Evolutionary conservation across 176 grass and related monocot species (phyloP), one percentile per base, ranked within the genome.

Genomic region (Hsuehochloa calcarea): DNA sequence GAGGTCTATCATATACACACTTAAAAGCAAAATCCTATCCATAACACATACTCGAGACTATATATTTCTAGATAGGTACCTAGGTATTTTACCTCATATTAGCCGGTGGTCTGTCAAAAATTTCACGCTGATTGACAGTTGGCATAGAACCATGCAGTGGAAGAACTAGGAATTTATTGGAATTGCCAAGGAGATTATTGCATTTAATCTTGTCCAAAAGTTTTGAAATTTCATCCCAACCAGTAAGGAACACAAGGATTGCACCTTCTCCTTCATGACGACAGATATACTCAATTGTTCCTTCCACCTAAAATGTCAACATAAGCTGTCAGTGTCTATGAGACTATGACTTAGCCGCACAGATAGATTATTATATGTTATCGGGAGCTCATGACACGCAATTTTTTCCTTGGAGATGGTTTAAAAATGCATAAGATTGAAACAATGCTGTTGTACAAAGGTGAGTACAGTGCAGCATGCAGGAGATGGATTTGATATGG

Each of bases 141-240:
- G 96, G 93, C 96, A 98, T 98, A 46, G 96, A 98, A 82, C 96
- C 91, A 74, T 98, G 96, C 70, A 98, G 88, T 29, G 96, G 96
- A 87, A 98, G 87, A 89, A 90, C 85, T 74, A 95, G 75, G 85
- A 93, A 95, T 79, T 80, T 92, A 70, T 80, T 93, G 72, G 89
- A 72, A 90, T 91, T 92, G 58, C 93, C 89, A 60, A 98, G 91
- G 72, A 92, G 68, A 80, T 25, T 84, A 83, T 98, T 95, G 40
- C 87, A 85, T 86, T 95, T 95, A 67, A 95, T 95, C 77, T 85
- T 93, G 65, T 98, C 96, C 43, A 98, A 68, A 80, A 98, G 91
- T 82, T 95, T 95, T 10, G 93, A 95, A 88, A 98, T 98, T 84
- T 95, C 96, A 87, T 98, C 96, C 96, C 96, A 98, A 67, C 96